Evolutionary conservation across 352 stramenopile genomes (phyloP).

Genomic region (Aphanomyces cochlioides): DNA sequence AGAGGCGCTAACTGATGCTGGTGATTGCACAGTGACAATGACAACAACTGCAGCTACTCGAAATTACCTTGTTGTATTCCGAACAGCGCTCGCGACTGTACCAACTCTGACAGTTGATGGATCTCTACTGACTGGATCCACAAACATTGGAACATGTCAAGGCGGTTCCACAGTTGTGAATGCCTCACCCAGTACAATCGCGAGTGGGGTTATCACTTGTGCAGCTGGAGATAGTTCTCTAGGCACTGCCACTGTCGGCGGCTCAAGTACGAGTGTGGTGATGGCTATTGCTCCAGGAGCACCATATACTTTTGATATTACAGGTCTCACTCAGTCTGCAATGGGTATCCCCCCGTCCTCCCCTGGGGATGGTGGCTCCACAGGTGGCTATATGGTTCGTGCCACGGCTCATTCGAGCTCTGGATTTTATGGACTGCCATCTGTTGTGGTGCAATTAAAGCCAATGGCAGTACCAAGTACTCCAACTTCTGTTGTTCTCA

Average conservation of each 20-base stretch:
- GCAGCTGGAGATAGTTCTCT: slow-evolving; percentile 42
- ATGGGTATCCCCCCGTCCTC: slow-evolving; percentile 35
- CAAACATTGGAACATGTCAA: slow-evolving; percentile 49
- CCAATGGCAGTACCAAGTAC: slow-evolving; percentile 80
- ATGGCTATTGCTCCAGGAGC: slow-evolving; percentile 46
- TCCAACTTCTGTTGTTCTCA: slow-evolving; percentile 64
- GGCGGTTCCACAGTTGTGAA: slow-evolving; percentile 35
- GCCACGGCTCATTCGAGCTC: slow-evolving; percentile 61
- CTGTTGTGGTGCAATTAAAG: slow-evolving; percentile 63
- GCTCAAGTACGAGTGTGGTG: slow-evolving; percentile 40
- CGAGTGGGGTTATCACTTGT: slow-evolving; percentile 43
- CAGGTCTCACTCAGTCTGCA: slow-evolving; percentile 43
- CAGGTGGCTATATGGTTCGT: slow-evolving; percentile 56
- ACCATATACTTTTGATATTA: slow-evolving; percentile 56
- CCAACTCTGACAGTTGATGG: slow-evolving; percentile 40
- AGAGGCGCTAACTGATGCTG: slow-evolving; percentile 66
- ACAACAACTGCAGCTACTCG: slow-evolving; percentile 32
- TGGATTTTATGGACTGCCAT: slow-evolving; percentile 54
- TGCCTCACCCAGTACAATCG: slow-evolving; percentile 35
- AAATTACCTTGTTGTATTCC: slow-evolving; percentile 60
- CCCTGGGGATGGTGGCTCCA: slow-evolving; percentile 39
- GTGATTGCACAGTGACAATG: slow-evolving; percentile 73
- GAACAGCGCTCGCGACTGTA: slow-evolving; percentile 41
- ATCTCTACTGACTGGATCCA: slow-evolving; percentile 39
- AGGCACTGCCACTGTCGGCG: slow-evolving; percentile 39